Evolutionary conservation across 208 protist species (phyloP).

Genomic region (Lotmaria passim): DNA sequence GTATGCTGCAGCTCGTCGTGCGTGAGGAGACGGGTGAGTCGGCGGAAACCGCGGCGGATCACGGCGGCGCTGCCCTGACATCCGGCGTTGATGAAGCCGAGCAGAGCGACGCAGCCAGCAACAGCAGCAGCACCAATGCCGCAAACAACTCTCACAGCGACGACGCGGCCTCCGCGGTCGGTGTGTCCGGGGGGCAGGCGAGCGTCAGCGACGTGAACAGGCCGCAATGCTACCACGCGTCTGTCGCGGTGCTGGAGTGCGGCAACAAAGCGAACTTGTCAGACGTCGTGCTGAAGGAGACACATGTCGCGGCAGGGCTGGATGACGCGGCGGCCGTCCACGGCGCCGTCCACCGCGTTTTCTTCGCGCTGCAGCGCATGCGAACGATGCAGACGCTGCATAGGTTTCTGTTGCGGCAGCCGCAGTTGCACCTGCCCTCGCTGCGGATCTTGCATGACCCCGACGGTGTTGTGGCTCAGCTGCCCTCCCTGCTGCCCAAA

Average conservation of each 20-base stretch:
- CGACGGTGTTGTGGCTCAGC: constrained; percentile 7
- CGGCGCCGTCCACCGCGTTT: constrained; percentile 16
- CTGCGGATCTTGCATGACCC: constrained; percentile 17
- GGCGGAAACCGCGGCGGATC: not conserved
- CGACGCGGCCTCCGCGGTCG: not conserved
- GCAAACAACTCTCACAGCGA: not conserved
- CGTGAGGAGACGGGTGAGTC: not conserved
- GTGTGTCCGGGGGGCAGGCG: not conserved
- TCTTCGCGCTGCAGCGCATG: constrained; percentile 21
- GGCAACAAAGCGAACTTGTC: not conserved
- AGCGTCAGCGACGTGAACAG: not conserved
- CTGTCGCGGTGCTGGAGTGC: not conserved
- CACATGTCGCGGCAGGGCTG: constrained; percentile 5
- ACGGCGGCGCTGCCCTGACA: not conserved
- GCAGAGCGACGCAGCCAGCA: not conserved
- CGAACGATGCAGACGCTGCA: constrained; percentile 30
- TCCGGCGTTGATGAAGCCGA: not conserved
- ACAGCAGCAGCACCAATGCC: not conserved
- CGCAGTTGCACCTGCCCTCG: constrained; percentile 33
- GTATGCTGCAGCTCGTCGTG: constrained; percentile 27
- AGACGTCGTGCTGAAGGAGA: not conserved
- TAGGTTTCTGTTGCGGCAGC: constrained; percentile 15
- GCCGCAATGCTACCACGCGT: constrained; percentile 1
- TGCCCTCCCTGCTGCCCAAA: not conserved
- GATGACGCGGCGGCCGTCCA: constrained; percentile 15